Conservation (phyloP, 441 rosid genomes). For the Adansonia gregorii region DNA sequence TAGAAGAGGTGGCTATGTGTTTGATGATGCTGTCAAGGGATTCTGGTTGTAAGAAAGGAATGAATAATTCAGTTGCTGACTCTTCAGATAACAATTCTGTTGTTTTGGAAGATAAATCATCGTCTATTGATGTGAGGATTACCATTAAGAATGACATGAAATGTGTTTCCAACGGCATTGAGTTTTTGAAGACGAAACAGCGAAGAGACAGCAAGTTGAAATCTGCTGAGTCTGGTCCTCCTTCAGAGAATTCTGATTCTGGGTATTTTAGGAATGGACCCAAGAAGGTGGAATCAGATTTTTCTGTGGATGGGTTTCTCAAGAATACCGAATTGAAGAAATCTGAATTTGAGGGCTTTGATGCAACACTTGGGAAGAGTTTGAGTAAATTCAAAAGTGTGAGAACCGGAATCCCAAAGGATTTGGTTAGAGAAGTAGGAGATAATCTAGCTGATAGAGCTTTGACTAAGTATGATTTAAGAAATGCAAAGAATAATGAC, state of each 20-base stretch:
- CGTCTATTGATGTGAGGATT: slow-evolving; percentile 51
- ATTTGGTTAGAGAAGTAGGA: slow-evolving; percentile 29
- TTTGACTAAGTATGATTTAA: slow-evolving; percentile 39
- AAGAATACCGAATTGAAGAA: slow-evolving; percentile 43
- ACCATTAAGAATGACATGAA: slow-evolving; percentile 35
- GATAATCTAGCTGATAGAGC: slow-evolving; percentile 36
- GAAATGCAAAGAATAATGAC: slow-evolving; percentile 39
- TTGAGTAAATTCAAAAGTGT: slow-evolving; percentile 35
- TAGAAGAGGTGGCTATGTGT: slow-evolving; percentile 60
- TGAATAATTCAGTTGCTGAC: slow-evolving; percentile 57
- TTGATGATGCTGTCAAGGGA: slow-evolving; percentile 75
- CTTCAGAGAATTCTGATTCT: slow-evolving; percentile 57
- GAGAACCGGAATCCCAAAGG: slow-evolving; percentile 38
- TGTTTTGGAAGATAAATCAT: slow-evolving; percentile 58
- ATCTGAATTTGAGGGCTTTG: slow-evolving; percentile 38
- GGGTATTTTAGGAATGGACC: slow-evolving; percentile 64
- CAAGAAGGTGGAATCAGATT: slow-evolving; percentile 55
- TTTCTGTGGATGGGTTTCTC: slow-evolving; percentile 45
- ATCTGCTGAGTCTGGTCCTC: slow-evolving; percentile 34
- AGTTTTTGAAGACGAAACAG: slow-evolving; percentile 38
- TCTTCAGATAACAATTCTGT: slow-evolving; percentile 69
- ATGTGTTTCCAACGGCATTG: slow-evolving; percentile 32
- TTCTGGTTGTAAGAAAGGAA: slow-evolving; percentile 48
- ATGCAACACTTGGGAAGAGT: slow-evolving; percentile 42
- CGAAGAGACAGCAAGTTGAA: slow-evolving; percentile 35